Base-by-base conservation (phyloP, 768 basidiomycete genomes). In the Amanita subjunquillea region DNA sequence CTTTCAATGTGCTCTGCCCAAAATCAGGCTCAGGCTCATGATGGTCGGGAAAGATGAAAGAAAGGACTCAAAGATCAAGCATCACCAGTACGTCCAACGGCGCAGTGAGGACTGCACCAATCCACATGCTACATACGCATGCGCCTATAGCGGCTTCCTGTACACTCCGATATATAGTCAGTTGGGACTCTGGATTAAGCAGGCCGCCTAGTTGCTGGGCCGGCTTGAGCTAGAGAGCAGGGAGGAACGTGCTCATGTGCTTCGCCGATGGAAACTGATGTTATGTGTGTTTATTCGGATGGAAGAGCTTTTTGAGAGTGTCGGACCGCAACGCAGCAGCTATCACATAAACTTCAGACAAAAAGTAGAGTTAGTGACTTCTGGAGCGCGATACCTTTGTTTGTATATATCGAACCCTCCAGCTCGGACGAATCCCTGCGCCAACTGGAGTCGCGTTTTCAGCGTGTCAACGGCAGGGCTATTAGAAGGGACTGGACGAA, bases 311-410 rank as follows among this genome's bases (percentile, higher is more conserved):
- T 67, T 99, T 99, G 59, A 94, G 73, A 5, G 80, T 78, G 61
- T 98, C 94, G 63, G 88, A 87, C 67, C 98, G 98, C 74, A 99
- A 99, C 0, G 80, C 80, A 4, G 94, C 93, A 54, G 96, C 96
- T 98, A 27, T n/a, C 20, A 32, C 32, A 13, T 43, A 30, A 6
- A 51, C 13, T 40, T 10, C n/a, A 43, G 25, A 29, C 38, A 39
- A 41, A 7, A 25, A 45, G 43, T 25, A 3, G 29, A 15, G 52
- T n/a, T 13, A 10, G 13, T 25, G n/a, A 37, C 94, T 67, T 94
- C 94, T 0, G 95, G 95, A 15, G 94, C 91, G 62, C 94, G 4
- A 99, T 72, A 6, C 95, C 95, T 17, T 17, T 17, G 17, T 58
- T 87, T 86, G 70, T 99, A 99, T 5, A 98, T 78, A 48, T 68